Evolutionary conservation across 164 flowering plant genomes (phyloP).

Genomic region (Berberis vulgaris): DNA sequence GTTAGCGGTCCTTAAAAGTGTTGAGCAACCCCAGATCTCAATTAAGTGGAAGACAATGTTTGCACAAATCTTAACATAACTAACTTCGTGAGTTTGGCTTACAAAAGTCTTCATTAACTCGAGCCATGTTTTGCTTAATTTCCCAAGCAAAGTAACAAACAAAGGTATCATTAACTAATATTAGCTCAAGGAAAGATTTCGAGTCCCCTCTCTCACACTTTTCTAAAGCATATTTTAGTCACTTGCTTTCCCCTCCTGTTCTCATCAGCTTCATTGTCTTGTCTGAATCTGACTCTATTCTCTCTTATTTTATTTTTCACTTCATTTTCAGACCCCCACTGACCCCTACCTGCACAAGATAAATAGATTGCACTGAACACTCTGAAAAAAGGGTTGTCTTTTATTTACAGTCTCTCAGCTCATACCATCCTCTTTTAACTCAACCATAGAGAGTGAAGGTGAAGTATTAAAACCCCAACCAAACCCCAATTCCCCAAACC

Average conservation of each 20-base stretch:
- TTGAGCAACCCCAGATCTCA: too few relatives aligned
- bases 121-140: not conserved
- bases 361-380: too few relatives aligned
- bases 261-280: conserved; percentile 34
- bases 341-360: not conserved
- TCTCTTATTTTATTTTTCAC: conserved; percentile 14
- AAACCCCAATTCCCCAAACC: not conserved
- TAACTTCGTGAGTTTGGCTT: too few relatives aligned
- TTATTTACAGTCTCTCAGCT: too few relatives aligned
- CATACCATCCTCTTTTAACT: not conserved
- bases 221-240: not conserved
- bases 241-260: conserved; percentile 6
- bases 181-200: not conserved
- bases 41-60: too few relatives aligned
- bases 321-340: not conserved
- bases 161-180: not conserved
- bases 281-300: conserved; percentile 28
- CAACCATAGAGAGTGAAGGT: not conserved
- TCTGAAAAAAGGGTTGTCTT: too few relatives aligned
- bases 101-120: too few relatives aligned
- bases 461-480: not conserved
- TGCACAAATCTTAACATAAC: too few relatives aligned
- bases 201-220: not conserved
- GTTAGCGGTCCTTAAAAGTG: too few relatives aligned
- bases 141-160: not conserved